Base-by-base conservation (phyloP, 441 rosid species). In the Euphorbia schlechtendalii region DNA sequence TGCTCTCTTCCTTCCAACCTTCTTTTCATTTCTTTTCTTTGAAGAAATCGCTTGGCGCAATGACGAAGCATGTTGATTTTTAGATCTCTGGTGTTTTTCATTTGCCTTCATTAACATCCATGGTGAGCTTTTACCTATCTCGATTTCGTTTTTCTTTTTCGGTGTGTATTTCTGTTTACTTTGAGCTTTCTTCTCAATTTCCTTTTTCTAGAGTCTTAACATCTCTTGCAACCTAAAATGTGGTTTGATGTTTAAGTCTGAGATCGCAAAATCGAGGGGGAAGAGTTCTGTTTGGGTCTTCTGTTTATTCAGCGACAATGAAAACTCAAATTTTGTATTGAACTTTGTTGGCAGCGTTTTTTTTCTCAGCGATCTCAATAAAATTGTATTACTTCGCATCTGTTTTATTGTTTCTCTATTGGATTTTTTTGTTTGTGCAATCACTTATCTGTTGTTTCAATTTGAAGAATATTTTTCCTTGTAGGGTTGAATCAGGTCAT, bases 111-210 rank as follows among this genome's bases (percentile, higher is more conserved):
- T 56, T 65, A 30, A 46, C 30, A 20, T 24, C 77, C 63, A 82
- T 75, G 84, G 89, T 81, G 72, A 80, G 86, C 65, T 55, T 38
- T 20, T 53, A 15, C 17, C 49, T 71, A 64, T 30, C 20, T 56
- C 7, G 5, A 2, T 21, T 46, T 8, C 2, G 3, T 25, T 40
- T 25, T 61, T 28, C 14, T 0, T 18, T n/a, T 21, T 38, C 28
- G 6, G 30, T 2, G 17, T 40, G 5, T 3, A 2, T 20, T 58
- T 12, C 43, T 52, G 17, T 68, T 4, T 15, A 8, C n/a, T 61
- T 55, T 22, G 15, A 43, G 24, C 38, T 61, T 28, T 18, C 11
- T 22, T 18, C 27, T 69, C 8, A 13, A 55, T 56, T 63, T 63
- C 21, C 0, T n/a, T 28, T 46, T 46, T 30, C 8, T 46, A 20